Evolutionary conservation across 129 eudicot species (phyloP), one percentile per base, ranked within the genome.

Genomic region (Flaveria linearis): DNA sequence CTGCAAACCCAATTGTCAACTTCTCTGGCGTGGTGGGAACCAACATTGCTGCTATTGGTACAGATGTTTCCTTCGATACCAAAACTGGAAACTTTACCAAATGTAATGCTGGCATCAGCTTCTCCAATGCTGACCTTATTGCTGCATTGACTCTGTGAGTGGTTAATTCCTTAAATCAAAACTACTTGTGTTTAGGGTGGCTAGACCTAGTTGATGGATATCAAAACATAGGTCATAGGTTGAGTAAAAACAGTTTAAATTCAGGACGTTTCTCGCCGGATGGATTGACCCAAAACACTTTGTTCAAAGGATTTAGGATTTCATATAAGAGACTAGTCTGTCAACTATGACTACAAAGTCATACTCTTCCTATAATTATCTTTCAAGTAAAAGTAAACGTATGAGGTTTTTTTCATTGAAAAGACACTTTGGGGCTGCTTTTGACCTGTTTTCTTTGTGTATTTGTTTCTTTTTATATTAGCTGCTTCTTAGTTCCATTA

Each of bases 131-230:
- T 7, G 98, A 94, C 77, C 90, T 94, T 39, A 84, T 87, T 80
- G 96, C 91, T 87, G 72, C 96, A 4, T 81, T 94, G 85, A 86
- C 91, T 25, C 51, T 94, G 98, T 94, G 76, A 88, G 97, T 88
- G 14, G n/a, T 58, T 45, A 49, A 70, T 56, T 60, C 18, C 69
- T 64, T 7, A 9, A 28, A 23, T 74, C 52, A 20, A 3, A 42
- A 30, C 17, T 39, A 13, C 22, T 36, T 30, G 46, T 58, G 25
- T 22, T 49, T 12, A 25, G 70, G 41, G 15, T 63, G 5, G 69
- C 46, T 63, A 63, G 15, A 63, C 4, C 69, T 62, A 12, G 20
- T 25, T 61, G 18, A 16, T 28, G 42, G 17, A 4, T 26, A 11
- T 8, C 10, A 52, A 22, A 23, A 20, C 11, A 57, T 30, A 57